These are phyloP conservation scores for Umbelopsis vinacea DNA, from an alignment of 192 early-diverging fungal species.

Conservation along the genomic window DNA sequence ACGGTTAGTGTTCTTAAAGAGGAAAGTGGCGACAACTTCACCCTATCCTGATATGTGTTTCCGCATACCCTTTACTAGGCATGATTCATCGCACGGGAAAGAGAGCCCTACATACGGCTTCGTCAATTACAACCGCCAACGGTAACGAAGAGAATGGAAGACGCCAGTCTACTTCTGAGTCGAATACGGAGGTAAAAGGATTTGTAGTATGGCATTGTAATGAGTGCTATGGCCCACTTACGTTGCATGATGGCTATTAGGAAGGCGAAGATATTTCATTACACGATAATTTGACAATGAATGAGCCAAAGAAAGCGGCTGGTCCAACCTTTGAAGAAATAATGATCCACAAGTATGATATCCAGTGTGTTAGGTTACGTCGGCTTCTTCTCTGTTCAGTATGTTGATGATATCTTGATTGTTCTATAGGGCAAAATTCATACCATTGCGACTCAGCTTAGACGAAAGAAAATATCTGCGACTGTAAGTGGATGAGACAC, in stretches of 20 bases:
- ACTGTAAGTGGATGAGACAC: conserved; percentile 52
- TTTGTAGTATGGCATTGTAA: too few relatives aligned
- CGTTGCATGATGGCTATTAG: not conserved
- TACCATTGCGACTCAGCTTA: conserved; percentile 89
- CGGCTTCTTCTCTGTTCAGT: not conserved
- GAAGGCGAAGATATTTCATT: not conserved
- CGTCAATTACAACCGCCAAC: not conserved
- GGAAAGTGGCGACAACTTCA: not conserved
- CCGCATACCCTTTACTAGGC: conserved; percentile 25
- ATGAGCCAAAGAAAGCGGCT: not conserved
- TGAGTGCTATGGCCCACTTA: too few relatives aligned
- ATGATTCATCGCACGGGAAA: conserved; percentile 86
- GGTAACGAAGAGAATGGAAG: conserved; percentile 36
- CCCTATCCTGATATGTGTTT: too few relatives aligned
- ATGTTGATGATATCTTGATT: too few relatives aligned
- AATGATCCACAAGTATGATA: conserved; percentile 45
- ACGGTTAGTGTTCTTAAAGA: conserved; percentile 33
- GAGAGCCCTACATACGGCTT: conserved; percentile 59
- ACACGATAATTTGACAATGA: not conserved
- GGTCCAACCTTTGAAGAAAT: conserved; percentile 24
- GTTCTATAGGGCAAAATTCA: conserved; percentile 72
- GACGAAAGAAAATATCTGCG: conserved; percentile 93
- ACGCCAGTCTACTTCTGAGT: conserved; percentile 23
- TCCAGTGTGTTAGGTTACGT: conserved; percentile 29
- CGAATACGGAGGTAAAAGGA: conserved; percentile 10